Evolutionary conservation across 176 grass and related monocot genomes (phyloP).

Genomic region (Musa acuminata): DNA sequence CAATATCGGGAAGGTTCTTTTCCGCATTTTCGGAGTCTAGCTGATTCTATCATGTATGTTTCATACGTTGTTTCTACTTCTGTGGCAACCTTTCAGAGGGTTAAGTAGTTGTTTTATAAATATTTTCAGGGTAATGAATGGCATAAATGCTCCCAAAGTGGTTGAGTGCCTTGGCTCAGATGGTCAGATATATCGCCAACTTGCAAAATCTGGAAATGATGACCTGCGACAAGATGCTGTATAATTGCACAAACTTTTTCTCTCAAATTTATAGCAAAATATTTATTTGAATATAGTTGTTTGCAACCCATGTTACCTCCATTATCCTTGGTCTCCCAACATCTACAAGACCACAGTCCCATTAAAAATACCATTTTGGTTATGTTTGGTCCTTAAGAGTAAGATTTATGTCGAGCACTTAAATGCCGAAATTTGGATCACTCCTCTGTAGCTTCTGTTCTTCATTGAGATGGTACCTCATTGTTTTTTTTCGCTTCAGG

Average conservation of each 20-base stretch:
- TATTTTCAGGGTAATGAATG: constrained; percentile 79
- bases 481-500: not conserved
- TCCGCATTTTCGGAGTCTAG: constrained; percentile 76
- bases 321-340: not conserved
- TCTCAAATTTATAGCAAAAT: not conserved
- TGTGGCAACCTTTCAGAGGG: constrained; percentile 8
- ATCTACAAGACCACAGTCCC: not conserved
- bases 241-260: constrained; percentile 23
- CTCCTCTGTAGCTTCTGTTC: no score
- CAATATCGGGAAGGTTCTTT: constrained; percentile 75
- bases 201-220: constrained; percentile 99
- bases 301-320: not conserved
- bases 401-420: no score
- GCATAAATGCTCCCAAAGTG: constrained; percentile 92
- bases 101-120: constrained; percentile 25
- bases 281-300: not conserved
- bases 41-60: constrained; percentile 77
- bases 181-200: constrained; percentile 83
- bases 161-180: constrained; percentile 82
- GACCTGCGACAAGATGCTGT: constrained; percentile 94
- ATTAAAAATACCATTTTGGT: no score
- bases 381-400: no score
- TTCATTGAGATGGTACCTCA: no score
- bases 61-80: constrained; percentile 17
- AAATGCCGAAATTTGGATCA: no score